phyloP scores from a whole-genome alignment of 192 early-diverging fungal genomes.

The Kappamyces sp. region DNA sequence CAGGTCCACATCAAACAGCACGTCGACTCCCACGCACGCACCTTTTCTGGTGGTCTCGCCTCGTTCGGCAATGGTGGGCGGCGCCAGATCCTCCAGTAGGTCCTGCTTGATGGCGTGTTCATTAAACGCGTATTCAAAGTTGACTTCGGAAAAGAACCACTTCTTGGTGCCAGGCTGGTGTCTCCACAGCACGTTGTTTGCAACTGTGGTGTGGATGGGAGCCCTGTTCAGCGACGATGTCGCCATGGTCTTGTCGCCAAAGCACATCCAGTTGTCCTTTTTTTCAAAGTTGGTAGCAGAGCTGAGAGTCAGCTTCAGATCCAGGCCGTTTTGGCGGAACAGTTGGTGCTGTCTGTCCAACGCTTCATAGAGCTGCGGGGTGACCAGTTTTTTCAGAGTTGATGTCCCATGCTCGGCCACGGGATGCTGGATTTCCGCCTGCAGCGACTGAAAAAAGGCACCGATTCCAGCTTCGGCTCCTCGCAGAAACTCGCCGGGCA shows the following conservation, averaged over 20 bases:
- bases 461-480: slow-evolving; percentile 8
- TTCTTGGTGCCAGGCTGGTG: neutral
- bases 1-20: neutral
- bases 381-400: slow-evolving; percentile 2
- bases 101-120: slow-evolving; percentile 1
- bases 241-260: slow-evolving; percentile 10
- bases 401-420: neutral
- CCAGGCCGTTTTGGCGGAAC: neutral
- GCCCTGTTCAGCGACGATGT: neutral
- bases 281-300: neutral
- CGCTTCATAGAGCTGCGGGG: neutral
- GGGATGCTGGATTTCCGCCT: neutral
- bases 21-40: slow-evolving; percentile 11
- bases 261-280: slow-evolving; percentile 7
- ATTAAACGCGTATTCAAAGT: slow-evolving; percentile 11
- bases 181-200: slow-evolving; percentile 14
- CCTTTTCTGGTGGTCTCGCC: neutral
- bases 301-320: slow-evolving; percentile 1
- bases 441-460: slow-evolving; percentile 7
- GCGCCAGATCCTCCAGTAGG: slow-evolving; percentile 8
- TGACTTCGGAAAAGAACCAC: slow-evolving; percentile 13
- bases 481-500: slow-evolving; percentile 10
- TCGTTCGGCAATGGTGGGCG: neutral
- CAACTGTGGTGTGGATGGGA: slow-evolving; percentile 10
- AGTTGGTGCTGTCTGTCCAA: slow-evolving; percentile 3